Evolutionary conservation across 2,329 filamentous ascomycete species (phyloP).

Genomic region (Alternaria rosae): DNA sequence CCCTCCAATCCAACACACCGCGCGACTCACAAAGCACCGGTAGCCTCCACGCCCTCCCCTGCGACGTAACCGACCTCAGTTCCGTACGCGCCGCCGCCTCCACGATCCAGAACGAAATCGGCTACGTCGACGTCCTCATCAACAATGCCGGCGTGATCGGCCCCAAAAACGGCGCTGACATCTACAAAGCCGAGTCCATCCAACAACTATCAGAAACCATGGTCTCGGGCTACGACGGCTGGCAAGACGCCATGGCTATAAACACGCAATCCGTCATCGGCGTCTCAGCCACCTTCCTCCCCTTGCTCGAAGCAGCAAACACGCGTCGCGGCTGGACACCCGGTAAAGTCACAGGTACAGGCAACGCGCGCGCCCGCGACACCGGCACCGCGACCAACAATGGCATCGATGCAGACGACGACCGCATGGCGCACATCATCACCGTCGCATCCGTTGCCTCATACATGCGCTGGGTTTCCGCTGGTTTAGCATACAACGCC

Average conservation of each 20-base stretch:
- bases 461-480: conserved; percentile 49
- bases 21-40: conserved; percentile 25
- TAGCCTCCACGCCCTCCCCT: conserved; percentile 52
- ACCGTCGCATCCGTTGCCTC: conserved; percentile 53
- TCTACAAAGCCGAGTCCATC: conserved; percentile 55
- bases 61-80: conserved; percentile 53
- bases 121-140: conserved; percentile 61
- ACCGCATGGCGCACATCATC: conserved; percentile 57
- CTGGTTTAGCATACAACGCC: conserved; percentile 54
- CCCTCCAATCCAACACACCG: conserved; percentile 42
- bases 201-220: conserved; percentile 54
- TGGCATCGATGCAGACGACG: conserved; percentile 40
- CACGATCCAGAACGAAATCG: conserved; percentile 52
- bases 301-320: conserved; percentile 56
- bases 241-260: conserved; percentile 51
- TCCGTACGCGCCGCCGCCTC: conserved; percentile 53
- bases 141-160: conserved; percentile 61
- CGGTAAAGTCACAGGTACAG: conserved; percentile 41
- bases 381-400: conserved; percentile 22
- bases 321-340: conserved; percentile 50
- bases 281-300: conserved; percentile 55
- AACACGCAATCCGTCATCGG: conserved; percentile 56
- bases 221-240: conserved; percentile 40
- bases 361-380: conserved; percentile 35
- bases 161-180: conserved; percentile 51